Base-by-base conservation (phyloP, 768 basidiomycete genomes). In the Tricholoma sp. region DNA sequence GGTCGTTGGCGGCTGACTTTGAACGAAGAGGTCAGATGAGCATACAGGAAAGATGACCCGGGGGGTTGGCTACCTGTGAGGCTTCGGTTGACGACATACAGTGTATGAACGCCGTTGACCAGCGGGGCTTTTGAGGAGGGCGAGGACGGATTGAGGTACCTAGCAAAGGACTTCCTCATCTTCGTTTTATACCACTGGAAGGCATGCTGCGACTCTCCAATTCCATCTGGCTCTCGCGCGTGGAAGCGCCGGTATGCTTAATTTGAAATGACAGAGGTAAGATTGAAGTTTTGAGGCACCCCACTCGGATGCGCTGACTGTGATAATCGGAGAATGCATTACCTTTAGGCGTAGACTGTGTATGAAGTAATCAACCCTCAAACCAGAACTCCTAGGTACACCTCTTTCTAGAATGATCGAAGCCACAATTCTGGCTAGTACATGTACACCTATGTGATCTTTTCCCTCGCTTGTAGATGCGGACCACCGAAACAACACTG, bases 261-360 rank as follows among this genome's bases (percentile, higher is more conserved):
- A 24, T 24, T 24, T 24, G 24, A 24, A 24, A 24, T 24, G 24
- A 24, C 2, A 24, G 4, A 1, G 24, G 24, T 24, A 24, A 24
- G 24, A 24, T 24, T 49, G 15, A 31, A 9, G 9, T 3, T 49
- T 31, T 24, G 24, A 24, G 24, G 24, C 24, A 24, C 24, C 24
- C 24, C 15, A 48, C 6, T 15, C 10, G 28, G 17, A 17, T 24
- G 24, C 24, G 24, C 24, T 24, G 24, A 24, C 24, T 24, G 24
- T 4, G 24, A 24, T 24, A 24, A 24, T 24, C 24, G 24, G 24
- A 24, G 24, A 24, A 24, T 24, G 24, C 24, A 24, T 24, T 24
- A 28, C 50, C 57, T 64, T 64, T 59, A 64, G 56, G 59, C 61
- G 63, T 60, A 59, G 55, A 49, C 57, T 53, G 59, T 56, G 55